A percentile compares a stretch with the other conserved stretches of the same genome.
These are phyloP conservation scores for Mycena chlorophos DNA, from an alignment of 768 basidiomycete genomes.

Conservation along the genomic window DNA sequence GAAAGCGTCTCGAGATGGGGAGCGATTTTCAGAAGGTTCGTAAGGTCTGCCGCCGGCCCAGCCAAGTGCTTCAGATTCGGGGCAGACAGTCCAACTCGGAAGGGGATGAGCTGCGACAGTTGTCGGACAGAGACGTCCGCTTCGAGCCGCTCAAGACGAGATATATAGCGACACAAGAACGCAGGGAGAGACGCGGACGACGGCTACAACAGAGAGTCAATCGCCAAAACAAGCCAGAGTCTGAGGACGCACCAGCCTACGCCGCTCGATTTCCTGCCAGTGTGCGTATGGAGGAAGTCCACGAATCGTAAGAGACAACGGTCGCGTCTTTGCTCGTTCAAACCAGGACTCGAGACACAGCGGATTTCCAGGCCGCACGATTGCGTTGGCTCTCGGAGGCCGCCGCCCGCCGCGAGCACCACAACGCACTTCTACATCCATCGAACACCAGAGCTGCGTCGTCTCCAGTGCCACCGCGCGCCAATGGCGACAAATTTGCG, in stretches of 20 bases:
- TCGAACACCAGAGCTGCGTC: background rate
- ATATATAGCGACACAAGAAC: background rate
- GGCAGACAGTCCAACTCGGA: background rate
- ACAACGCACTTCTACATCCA: background rate
- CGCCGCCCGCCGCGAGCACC: background rate
- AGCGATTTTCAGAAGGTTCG: background rate
- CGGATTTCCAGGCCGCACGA: background rate
- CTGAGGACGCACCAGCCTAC: no score
- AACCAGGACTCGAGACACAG: background rate
- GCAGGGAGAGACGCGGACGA: background rate
- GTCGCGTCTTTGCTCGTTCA: background rate
- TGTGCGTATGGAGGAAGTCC: background rate
- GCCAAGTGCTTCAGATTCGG: background rate
- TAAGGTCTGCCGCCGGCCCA: background rate
- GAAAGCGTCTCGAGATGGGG: background rate
- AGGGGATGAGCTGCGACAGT: background rate
- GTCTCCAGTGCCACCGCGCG: background rate
- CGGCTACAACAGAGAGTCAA: background rate
- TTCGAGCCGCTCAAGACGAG: background rate
- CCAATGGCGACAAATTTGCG: conserved; percentile 3
- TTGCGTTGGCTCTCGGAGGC: no score
- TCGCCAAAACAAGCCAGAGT: background rate
- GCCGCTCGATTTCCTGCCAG: background rate
- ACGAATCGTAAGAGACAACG: background rate
- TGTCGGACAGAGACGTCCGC: background rate